Conservation (phyloP, 768 basidiomycete species). For the Suillus tomentosus region DNA sequence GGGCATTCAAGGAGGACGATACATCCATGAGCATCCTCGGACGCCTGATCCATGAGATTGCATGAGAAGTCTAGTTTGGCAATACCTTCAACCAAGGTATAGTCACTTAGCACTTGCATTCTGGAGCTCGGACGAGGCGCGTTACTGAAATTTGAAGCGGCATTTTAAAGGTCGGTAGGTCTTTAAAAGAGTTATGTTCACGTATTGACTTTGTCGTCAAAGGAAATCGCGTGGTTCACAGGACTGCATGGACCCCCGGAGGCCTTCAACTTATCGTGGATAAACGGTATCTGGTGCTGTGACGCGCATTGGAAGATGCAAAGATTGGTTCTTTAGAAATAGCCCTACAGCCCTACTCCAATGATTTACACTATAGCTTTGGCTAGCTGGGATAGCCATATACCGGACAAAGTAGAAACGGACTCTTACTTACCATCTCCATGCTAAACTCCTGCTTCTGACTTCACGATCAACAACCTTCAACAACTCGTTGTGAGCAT, state of each 20-base stretch:
- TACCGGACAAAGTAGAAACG: not conserved
- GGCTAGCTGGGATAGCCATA: not conserved
- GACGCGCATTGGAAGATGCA: not conserved
- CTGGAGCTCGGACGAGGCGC: constrained; percentile 1
- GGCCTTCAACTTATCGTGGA: not conserved
- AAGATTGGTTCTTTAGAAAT: not conserved
- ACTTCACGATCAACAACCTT: not conserved
- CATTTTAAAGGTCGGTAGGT: not conserved
- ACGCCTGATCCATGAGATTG: constrained; percentile 1
- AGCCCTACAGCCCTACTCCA: not conserved
- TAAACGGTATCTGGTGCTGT: not conserved
- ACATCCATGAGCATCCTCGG: not conserved
- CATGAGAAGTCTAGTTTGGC: not conserved
- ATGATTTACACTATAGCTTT: not conserved
- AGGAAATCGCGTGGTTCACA: not conserved
- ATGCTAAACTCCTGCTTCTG: not conserved
- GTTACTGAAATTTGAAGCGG: not conserved
- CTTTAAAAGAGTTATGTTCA: not conserved
- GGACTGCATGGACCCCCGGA: not conserved
- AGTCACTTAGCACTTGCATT: not conserved
- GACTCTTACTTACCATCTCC: not conserved
- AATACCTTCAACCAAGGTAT: not conserved
- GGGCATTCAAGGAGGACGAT: constrained; percentile 2
- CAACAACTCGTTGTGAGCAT: no score
- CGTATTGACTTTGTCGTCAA: not conserved